A percentile compares a stretch with the other conserved stretches of the same genome.
Conservation (phyloP, 805 yeast genomes). For the Myxozyma nipponensis region DNA sequence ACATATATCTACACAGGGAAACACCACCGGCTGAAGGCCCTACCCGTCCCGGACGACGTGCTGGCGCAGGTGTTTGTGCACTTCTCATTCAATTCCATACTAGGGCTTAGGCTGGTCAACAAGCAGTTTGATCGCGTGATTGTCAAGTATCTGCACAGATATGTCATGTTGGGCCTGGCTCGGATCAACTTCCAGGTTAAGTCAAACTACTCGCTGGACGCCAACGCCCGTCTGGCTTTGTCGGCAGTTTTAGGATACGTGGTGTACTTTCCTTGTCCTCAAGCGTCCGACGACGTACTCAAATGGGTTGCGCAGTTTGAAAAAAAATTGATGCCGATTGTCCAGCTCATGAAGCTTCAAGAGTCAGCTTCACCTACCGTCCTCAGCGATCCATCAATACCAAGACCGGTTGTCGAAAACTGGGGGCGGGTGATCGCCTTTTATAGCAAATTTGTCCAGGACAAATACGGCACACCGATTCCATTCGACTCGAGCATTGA, state of each 20-base stretch:
- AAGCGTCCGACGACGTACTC: background rate
- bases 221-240: background rate
- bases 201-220: background rate
- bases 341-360: background rate
- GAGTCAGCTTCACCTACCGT: background rate
- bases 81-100: background rate
- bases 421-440: constrained; percentile 1
- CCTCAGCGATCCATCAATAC: background rate
- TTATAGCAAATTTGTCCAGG: constrained; percentile 2
- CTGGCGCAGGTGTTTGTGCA: background rate
- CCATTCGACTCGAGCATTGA: background rate
- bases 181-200: background rate
- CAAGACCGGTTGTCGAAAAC: constrained; percentile 1
- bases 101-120: constrained; percentile 3
- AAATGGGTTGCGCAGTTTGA: background rate
- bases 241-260: constrained; percentile 1
- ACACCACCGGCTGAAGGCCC: background rate
- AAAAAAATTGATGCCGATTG: background rate
- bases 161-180: background rate
- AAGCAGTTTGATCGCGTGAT: background rate
- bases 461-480: background rate
- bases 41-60: constrained; percentile 2
- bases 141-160: background rate
- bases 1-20: background rate
- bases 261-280: constrained; percentile 1